phyloP scores from a whole-genome alignment of 139 green algal genomes.

The Chlorella sp. region DNA sequence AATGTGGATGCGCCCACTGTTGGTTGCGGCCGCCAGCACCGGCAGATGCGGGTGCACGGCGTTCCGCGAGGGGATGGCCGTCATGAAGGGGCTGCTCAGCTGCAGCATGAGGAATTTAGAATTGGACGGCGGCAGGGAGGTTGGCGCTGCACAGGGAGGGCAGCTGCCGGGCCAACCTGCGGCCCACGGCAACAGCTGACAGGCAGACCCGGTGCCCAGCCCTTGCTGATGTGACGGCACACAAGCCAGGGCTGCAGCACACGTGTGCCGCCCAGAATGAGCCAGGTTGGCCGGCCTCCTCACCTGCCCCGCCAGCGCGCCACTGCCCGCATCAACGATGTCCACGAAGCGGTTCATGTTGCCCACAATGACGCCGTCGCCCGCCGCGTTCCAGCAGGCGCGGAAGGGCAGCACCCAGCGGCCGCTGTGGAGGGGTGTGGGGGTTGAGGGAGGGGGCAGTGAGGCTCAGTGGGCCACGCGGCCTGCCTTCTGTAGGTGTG shows the following conservation, averaged over 20 bases:
- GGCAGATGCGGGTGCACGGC: slow-evolving; percentile 47
- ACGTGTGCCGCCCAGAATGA: slow-evolving; percentile 46
- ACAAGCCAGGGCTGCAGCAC: slow-evolving; percentile 35
- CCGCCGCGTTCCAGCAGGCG: slow-evolving; percentile 26
- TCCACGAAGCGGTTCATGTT: slow-evolving; percentile 68
- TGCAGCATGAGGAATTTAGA: slow-evolving; percentile 38
- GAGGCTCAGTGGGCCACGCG: too few relatives aligned
- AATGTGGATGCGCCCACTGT: slow-evolving; percentile 25
- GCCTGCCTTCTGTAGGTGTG: too few relatives aligned
- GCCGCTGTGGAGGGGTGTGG: slow-evolving; percentile 50
- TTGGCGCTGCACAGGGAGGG: too few relatives aligned
- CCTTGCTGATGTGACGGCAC: too few relatives aligned
- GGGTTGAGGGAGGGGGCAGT: too few relatives aligned
- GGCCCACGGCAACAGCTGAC: too few relatives aligned
- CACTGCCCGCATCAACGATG: slow-evolving; percentile 40
- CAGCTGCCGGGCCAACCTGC: too few relatives aligned
- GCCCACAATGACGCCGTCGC: slow-evolving; percentile 47
- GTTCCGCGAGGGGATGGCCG: slow-evolving; percentile 61
- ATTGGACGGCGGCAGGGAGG: too few relatives aligned
- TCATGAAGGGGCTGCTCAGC: slow-evolving; percentile 64
- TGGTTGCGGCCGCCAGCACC: slow-evolving; percentile 55
- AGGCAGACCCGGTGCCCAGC: too few relatives aligned
- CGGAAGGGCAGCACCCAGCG: slow-evolving; percentile 50
- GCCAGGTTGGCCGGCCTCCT: slow-evolving; percentile 52
- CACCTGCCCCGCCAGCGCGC: slow-evolving; percentile 37